These are phyloP conservation scores for Penicillium sp. DNA, from an alignment of 2,329 filamentous ascomycete species.

Conservation along the genomic window DNA sequence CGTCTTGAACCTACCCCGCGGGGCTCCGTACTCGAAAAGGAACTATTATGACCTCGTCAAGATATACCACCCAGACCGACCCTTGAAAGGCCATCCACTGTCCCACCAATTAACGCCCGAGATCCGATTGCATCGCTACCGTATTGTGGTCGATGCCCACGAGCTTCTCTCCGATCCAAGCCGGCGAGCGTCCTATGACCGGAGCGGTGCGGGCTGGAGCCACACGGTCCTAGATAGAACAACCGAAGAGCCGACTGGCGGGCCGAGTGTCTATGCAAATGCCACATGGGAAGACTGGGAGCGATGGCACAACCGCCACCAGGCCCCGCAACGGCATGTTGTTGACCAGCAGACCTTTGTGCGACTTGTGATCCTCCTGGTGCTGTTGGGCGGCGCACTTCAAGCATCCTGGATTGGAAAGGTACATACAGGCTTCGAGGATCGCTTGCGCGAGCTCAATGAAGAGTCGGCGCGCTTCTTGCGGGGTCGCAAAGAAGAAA, in stretches of 20 bases:
- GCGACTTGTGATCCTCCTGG: slow-evolving; percentile 67
- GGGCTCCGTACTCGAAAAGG: slow-evolving; percentile 74
- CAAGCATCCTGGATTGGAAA: slow-evolving; percentile 71
- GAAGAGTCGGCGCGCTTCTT: slow-evolving; percentile 61
- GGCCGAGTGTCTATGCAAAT: slow-evolving; percentile 62
- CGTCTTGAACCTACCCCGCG: slow-evolving; percentile 67
- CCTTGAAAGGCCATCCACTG: slow-evolving; percentile 44
- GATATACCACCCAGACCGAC: slow-evolving; percentile 87
- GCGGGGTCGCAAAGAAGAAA: slow-evolving; percentile 56
- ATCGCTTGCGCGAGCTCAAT: slow-evolving; percentile 66
- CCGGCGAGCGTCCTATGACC: slow-evolving; percentile 80
- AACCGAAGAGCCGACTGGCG: slow-evolving; percentile 69
- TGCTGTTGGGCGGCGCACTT: slow-evolving; percentile 68
- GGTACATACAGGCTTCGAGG: slow-evolving; percentile 63
- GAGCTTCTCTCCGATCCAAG: slow-evolving; percentile 79
- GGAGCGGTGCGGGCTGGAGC: slow-evolving; percentile 78
- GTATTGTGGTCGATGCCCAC: slow-evolving; percentile 83
- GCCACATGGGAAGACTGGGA: slow-evolving; percentile 99
- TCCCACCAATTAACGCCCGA: slow-evolving; percentile 56
- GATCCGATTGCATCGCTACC: slow-evolving; percentile 81
- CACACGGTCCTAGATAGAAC: slow-evolving; percentile 62
- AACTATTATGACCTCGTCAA: slow-evolving; percentile 92
- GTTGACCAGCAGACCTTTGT: slow-evolving; percentile 81
- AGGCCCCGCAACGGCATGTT: slow-evolving; percentile 48
- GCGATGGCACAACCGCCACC: slow-evolving; percentile 66